These are phyloP conservation scores for Xenosphaeropsis pyriputrescens DNA, from an alignment of 2,329 filamentous ascomycete species.

Conservation along the genomic window DNA sequence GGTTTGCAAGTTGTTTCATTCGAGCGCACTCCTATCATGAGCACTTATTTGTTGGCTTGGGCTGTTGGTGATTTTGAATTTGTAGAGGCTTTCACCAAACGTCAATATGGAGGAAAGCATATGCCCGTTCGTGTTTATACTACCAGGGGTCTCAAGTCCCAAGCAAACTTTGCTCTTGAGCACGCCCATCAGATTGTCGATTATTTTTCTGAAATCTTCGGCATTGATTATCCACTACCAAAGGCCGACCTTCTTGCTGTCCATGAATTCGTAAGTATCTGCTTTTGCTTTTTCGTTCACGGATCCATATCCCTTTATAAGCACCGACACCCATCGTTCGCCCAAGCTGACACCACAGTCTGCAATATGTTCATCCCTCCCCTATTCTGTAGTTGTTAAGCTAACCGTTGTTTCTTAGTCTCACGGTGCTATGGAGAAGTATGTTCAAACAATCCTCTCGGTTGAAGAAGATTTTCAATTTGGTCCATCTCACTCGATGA, in stretches of 20 bases:
- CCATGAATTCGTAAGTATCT: slow-evolving; percentile 63
- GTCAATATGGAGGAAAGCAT: slow-evolving; percentile 80
- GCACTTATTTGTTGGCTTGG: slow-evolving; percentile 84
- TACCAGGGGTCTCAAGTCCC: slow-evolving; percentile 83
- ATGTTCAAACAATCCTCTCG: too few relatives aligned
- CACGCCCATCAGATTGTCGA: slow-evolving; percentile 90
- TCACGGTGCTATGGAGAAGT: slow-evolving; percentile 61
- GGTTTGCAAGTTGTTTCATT: slow-evolving; percentile 67
- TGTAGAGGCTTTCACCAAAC: slow-evolving; percentile 77
- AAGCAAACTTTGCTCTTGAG: slow-evolving; percentile 78
- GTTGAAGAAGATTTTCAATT: too few relatives aligned
- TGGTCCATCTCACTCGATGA: too few relatives aligned
- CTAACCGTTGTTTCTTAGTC: slow-evolving; percentile 32
- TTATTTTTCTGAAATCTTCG: slow-evolving; percentile 91
- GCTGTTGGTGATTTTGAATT: slow-evolving; percentile 96
- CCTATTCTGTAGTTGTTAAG: slow-evolving; percentile 2
- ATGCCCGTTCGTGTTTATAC: slow-evolving; percentile 94
- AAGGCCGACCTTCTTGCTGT: slow-evolving; percentile 86
- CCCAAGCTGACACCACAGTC: slow-evolving; percentile 7
- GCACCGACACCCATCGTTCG: not conserved
- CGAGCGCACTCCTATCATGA: slow-evolving; percentile 78
- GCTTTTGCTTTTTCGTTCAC: not conserved
- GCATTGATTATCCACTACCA: slow-evolving; percentile 82
- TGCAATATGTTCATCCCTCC: slow-evolving; percentile 2
- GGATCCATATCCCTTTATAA: too few relatives aligned